A percentile compares a stretch with the other conserved stretches of the same genome.
Conservation (phyloP, 306 rosid genomes). For the Fragaria iinumae region DNA sequence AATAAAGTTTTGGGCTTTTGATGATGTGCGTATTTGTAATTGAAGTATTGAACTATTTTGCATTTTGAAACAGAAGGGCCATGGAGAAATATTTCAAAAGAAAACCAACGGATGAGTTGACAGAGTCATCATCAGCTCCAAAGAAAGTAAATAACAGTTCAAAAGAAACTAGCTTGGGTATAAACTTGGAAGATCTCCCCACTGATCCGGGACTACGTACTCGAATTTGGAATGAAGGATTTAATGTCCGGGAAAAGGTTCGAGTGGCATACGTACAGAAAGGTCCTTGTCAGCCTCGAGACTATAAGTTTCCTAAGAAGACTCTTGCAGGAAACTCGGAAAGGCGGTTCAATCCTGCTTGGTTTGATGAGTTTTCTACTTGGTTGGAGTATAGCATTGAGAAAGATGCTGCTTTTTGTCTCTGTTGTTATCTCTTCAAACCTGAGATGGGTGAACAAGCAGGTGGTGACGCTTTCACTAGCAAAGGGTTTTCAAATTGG, state of each 20-base stretch:
- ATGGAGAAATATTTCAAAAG: neutral
- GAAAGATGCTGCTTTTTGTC: neutral
- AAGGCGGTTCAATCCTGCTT: constrained; percentile 3
- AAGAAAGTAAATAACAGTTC: neutral
- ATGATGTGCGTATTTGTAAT: neutral
- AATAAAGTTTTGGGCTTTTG: neutral
- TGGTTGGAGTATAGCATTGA: constrained; percentile 11
- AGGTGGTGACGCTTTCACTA: neutral
- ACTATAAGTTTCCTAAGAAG: neutral
- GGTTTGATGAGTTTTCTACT: neutral
- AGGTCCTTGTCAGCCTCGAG: constrained; percentile 4
- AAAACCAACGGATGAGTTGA: neutral
- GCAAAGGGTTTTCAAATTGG: neutral
- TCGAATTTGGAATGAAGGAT: neutral
- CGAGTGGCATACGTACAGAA: neutral
- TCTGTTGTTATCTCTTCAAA: neutral
- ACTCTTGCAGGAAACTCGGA: neutral
- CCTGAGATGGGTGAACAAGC: neutral
- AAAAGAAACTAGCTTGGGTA: neutral
- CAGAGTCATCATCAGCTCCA: neutral
- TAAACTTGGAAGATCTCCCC: neutral
- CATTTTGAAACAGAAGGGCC: neutral
- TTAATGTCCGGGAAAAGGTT: neutral
- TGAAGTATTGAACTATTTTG: neutral
- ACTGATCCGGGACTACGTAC: neutral